Conservation (phyloP, 2,329 filamentous ascomycete species). For the Sporothrix variecibatus region DNA sequence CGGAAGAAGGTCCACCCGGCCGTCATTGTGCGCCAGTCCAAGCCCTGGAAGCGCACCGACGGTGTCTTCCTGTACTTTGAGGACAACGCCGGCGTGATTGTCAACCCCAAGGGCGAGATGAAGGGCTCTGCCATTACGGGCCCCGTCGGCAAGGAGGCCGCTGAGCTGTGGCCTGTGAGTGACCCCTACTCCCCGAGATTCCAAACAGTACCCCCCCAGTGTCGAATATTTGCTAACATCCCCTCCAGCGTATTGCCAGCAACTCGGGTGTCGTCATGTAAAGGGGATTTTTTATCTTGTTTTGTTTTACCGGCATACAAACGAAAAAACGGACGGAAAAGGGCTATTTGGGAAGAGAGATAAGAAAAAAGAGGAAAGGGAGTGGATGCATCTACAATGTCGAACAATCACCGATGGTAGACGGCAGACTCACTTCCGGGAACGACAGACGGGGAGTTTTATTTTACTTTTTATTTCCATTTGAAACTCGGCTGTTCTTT, state of each 20-base stretch:
- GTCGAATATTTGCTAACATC: conserved; percentile 41
- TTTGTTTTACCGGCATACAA: conserved; percentile 10
- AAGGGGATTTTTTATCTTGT: conserved; percentile 45
- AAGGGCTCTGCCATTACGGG: conserved; percentile 99
- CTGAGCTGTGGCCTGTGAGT: conserved; percentile 97
- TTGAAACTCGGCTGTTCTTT: conserved; percentile 19
- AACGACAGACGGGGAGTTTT: conserved; percentile 18
- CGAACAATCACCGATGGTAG: background rate
- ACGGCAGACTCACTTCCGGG: background rate
- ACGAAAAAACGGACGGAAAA: conserved; percentile 12
- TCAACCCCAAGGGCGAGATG: conserved; percentile 99
- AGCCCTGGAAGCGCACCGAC: conserved; percentile 98
- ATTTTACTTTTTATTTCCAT: conserved; percentile 13
- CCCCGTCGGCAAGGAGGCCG: conserved; percentile 98
- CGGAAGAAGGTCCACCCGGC: conserved; percentile 99
- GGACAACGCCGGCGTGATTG: conserved; percentile 99
- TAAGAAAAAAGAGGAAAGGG: background rate
- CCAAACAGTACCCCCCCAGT: background rate
- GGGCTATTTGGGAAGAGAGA: background rate
- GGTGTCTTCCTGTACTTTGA: conserved; percentile 99
- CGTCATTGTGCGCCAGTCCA: conserved; percentile 75
- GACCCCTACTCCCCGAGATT: background rate
- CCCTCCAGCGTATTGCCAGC: conserved; percentile 86
- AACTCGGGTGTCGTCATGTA: conserved; percentile 99
- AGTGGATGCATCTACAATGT: background rate